Percentiles rank a stretch among this genome's conserved stretches.
Evolutionary conservation across 1,284 basidiomycete genomes (phyloP).

Genomic region (Cystobasidium slooffiae): DNA sequence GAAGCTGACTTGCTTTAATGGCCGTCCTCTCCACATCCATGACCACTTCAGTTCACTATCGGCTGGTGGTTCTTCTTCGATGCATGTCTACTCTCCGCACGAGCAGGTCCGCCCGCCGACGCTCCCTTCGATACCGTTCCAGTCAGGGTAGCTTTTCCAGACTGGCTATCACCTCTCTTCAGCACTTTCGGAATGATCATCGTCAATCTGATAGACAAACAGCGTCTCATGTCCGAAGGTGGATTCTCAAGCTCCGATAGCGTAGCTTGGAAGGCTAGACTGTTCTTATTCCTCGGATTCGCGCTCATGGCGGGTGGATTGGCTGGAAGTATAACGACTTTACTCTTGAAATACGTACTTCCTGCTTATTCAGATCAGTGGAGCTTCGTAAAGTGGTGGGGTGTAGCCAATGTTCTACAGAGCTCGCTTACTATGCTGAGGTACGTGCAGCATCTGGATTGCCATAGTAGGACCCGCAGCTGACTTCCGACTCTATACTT

Average conservation of each 20-base stretch:
- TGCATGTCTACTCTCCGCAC: slow-evolving; percentile 77
- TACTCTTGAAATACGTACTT: slow-evolving; percentile 90
- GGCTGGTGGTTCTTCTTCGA: slow-evolving; percentile 97
- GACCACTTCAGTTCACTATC: slow-evolving; percentile 73
- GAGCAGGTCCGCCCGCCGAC: slow-evolving; percentile 56
- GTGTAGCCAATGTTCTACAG: slow-evolving; percentile 91
- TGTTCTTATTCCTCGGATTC: slow-evolving; percentile 93
- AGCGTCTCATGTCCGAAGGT: slow-evolving; percentile 74
- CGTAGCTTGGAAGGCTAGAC: slow-evolving; percentile 85
- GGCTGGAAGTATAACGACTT: slow-evolving; percentile 85
- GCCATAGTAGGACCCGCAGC: not conserved
- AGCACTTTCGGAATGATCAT: slow-evolving; percentile 92
- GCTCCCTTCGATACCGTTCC: slow-evolving; percentile 72
- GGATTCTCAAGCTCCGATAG: slow-evolving; percentile 55
- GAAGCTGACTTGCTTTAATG: not conserved
- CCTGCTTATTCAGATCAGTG: slow-evolving; percentile 74
- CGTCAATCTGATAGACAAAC: slow-evolving; percentile 94
- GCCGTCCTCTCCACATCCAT: not conserved
- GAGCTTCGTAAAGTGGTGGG: slow-evolving; percentile 72
- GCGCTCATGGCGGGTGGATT: slow-evolving; percentile 95
- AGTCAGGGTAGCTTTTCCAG: slow-evolving; percentile 68
- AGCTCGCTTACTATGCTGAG: slow-evolving; percentile 87
- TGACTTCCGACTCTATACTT: slow-evolving; percentile 4
- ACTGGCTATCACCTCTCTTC: slow-evolving; percentile 94
- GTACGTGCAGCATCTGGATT: slow-evolving; percentile 30